Percentiles rank a stretch among this genome's conserved stretches.
phyloP scores from a whole-genome alignment of 2,329 filamentous ascomycete species.

The Scytalidium lignicola region DNA sequence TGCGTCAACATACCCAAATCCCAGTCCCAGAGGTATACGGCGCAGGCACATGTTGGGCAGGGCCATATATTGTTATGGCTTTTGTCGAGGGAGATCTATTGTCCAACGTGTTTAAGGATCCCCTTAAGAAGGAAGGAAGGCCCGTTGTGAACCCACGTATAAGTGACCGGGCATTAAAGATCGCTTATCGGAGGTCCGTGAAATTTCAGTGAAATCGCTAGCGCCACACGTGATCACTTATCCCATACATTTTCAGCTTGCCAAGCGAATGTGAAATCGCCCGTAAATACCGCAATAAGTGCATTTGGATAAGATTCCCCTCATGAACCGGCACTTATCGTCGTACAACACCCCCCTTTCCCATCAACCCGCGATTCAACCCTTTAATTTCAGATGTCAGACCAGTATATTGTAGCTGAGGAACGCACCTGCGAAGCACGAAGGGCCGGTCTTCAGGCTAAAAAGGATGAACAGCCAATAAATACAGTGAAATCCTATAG shows the following conservation, averaged over 20 bases:
- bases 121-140: too few species aligned
- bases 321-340: neutral
- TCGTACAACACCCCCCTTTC: neutral
- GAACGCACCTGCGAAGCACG: conserved; percentile 1
- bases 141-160: too few species aligned
- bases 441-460: conserved; percentile 3
- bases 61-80: too few species aligned
- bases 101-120: too few species aligned
- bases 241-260: neutral
- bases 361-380: neutral
- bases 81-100: too few species aligned
- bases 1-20: too few species aligned
- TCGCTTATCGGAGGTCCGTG: neutral
- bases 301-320: neutral
- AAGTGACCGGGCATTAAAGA: too few species aligned
- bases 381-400: neutral
- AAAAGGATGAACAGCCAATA: conserved; percentile 4
- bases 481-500: neutral
- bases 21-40: too few species aligned
- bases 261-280: neutral
- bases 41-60: too few species aligned
- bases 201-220: neutral
- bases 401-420: conserved; percentile 1
- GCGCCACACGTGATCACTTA: neutral
- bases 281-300: neutral